phyloP scores from a whole-genome alignment of 805 yeast species.

The Candida cerambycidarum region DNA sequence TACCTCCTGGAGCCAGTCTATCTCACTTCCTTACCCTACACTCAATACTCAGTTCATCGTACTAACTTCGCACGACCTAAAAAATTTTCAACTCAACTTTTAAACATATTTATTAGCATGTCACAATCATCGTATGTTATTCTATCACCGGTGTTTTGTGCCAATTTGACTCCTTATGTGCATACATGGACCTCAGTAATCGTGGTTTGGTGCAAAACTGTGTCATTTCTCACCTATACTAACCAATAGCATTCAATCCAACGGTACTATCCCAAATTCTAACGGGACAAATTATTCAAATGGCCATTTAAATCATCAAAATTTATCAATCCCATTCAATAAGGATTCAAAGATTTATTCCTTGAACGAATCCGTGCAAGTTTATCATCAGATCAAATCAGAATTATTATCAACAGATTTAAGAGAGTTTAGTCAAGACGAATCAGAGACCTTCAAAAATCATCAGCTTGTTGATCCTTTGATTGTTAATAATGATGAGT shows the following conservation, averaged over 20 bases:
- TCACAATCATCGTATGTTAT: conserved; percentile 10
- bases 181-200: no score
- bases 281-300: conserved; percentile 2
- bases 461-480: conserved; percentile 1
- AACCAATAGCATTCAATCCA: conserved; percentile 6
- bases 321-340: conserved; percentile 33
- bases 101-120: conserved; percentile 4
- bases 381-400: conserved; percentile 44
- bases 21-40: background rate
- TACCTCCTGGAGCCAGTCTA: no score
- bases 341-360: conserved; percentile 45
- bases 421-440: background rate
- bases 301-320: background rate
- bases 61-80: conserved; percentile 10
- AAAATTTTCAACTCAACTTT: conserved; percentile 9
- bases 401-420: conserved; percentile 4
- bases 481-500: background rate
- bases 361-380: conserved; percentile 52
- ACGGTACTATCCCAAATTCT: background rate
- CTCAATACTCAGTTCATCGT: background rate
- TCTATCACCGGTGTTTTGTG: background rate
- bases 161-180: no score
- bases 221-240: background rate
- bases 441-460: conserved; percentile 3
- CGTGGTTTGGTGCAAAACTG: no score